These are phyloP conservation scores for Euclidium syriacum DNA, from an alignment of 345 rosid species.

Conservation along the genomic window DNA sequence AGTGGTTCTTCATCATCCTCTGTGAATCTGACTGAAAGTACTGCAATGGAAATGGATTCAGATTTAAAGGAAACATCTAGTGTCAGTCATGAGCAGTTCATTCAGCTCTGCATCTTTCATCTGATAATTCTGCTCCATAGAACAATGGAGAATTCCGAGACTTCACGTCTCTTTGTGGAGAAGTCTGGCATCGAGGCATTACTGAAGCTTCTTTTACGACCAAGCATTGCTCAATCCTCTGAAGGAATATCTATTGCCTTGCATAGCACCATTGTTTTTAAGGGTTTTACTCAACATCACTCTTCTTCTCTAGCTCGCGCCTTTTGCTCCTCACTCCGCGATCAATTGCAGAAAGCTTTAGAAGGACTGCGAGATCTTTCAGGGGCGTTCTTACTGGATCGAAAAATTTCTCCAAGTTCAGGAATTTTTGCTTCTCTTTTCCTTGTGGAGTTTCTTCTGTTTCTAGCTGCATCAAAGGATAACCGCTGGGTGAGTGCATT, in stretches of 20 bases:
- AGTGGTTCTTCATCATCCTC: slow-evolving; percentile 40
- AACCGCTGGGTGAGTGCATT: slow-evolving; percentile 93
- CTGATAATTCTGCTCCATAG: slow-evolving; percentile 91
- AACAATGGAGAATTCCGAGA: slow-evolving; percentile 92
- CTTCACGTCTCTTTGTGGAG: slow-evolving; percentile 88
- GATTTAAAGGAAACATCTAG: slow-evolving; percentile 58
- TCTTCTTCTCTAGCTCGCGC: slow-evolving; percentile 84
- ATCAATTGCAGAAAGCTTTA: slow-evolving; percentile 68
- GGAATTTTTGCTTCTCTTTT: slow-evolving; percentile 75
- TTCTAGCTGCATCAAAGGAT: slow-evolving; percentile 92
- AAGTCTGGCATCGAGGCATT: slow-evolving; percentile 92
- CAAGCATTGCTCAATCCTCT: slow-evolving; percentile 85
- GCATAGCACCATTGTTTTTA: slow-evolving; percentile 96
- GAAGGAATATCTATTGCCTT: slow-evolving; percentile 95
- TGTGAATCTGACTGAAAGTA: slow-evolving; percentile 44
- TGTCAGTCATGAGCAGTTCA: slow-evolving; percentile 71
- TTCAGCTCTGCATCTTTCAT: slow-evolving; percentile 85
- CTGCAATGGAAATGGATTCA: slow-evolving; percentile 89
- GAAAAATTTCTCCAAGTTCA: slow-evolving; percentile 44
- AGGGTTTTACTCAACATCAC: slow-evolving; percentile 93
- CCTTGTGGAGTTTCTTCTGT: slow-evolving; percentile 84
- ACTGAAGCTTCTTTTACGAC: slow-evolving; percentile 74
- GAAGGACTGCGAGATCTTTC: slow-evolving; percentile 45
- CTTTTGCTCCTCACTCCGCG: slow-evolving; percentile 76
- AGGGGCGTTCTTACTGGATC: slow-evolving; percentile 74